Base-by-base conservation (phyloP, 139 green algal species). In the Pleodorina starrii region DNA sequence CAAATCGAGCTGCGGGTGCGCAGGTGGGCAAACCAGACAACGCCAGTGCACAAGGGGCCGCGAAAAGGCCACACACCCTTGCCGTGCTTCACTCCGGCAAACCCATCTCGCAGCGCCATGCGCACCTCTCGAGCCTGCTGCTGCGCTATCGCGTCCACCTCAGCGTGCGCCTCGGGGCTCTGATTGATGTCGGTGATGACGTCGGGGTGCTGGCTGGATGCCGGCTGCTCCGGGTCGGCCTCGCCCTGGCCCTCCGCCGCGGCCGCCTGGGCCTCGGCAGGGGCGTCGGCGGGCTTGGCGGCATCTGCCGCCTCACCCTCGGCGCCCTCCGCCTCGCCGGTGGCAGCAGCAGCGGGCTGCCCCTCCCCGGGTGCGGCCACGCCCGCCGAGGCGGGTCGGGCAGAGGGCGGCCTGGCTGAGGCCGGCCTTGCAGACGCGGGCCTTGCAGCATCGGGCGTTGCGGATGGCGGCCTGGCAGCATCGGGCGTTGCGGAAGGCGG, bases 41-140 rank as follows among this genome's bases (percentile, higher is more conserved):
- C n/a, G n/a, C n/a, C n/a, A n/a, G n/a, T n/a, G n/a, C n/a, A n/a
- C n/a, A n/a, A n/a, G n/a, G n/a, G n/a, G n/a, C n/a, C n/a, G n/a
- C n/a, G n/a, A n/a, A n/a, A n/a, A n/a, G n/a, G n/a, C n/a, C n/a
- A n/a, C n/a, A n/a, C n/a, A n/a, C n/a, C n/a, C n/a, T n/a, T n/a
- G n/a, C n/a, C n/a, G n/a, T n/a, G n/a, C n/a, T n/a, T n/a, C n/a
- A n/a, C n/a, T n/a, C n/a, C n/a, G n/a, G n/a, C 54, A 25, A 66
- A 66, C 25, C 54, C 54, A 5, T 7, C 6, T 66, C 54, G 11
- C 63, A 73, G 2, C 19, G 16, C 21, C 63, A 73, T 36, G 21
- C 84, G 42, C 38, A 89, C 84, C 84, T 89, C 84, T n/a, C 46
- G 84, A 21, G 84, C 84, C 69, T 89, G 84, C 69, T 82, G 46